phyloP scores from a whole-genome alignment of 2,329 filamentous ascomycete genomes.

The Diaporthe citrichinensis region DNA sequence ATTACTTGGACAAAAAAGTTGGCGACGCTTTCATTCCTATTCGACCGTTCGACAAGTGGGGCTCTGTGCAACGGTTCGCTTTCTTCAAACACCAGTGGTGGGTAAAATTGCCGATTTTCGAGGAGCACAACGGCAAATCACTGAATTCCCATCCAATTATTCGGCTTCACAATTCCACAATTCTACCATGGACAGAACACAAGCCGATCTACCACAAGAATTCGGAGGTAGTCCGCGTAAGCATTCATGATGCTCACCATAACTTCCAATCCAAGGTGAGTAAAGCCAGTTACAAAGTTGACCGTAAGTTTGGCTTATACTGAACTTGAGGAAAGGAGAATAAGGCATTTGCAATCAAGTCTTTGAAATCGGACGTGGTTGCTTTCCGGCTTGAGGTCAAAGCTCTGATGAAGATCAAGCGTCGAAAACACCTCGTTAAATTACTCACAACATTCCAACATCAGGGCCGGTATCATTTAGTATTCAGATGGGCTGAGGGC shows the following conservation, averaged over 20 bases:
- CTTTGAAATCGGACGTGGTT: neutral
- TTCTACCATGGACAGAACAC: neutral
- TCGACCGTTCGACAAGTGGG: neutral
- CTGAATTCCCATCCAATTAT: neutral
- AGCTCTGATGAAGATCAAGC: neutral
- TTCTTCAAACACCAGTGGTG: neutral
- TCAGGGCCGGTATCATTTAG: neutral
- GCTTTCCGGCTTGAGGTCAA: neutral
- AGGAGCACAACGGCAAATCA: neutral
- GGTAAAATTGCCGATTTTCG: neutral
- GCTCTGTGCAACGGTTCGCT: neutral
- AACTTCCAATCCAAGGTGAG: neutral
- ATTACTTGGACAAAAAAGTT: neutral
- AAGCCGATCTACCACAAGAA: neutral
- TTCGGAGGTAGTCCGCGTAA: neutral
- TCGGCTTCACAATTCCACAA: neutral
- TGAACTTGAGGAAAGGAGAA: neutral
- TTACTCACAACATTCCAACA: conserved; percentile 2
- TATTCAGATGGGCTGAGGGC: conserved; percentile 15
- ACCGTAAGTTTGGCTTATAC: neutral
- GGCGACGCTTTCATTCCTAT: neutral
- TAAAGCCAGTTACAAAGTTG: too few species aligned
- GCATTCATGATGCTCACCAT: neutral
- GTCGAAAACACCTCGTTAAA: neutral
- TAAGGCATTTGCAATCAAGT: neutral